Evolutionary conservation across 2,329 filamentous ascomycete species (phyloP).

Genomic region (Nemania diffusa): DNA sequence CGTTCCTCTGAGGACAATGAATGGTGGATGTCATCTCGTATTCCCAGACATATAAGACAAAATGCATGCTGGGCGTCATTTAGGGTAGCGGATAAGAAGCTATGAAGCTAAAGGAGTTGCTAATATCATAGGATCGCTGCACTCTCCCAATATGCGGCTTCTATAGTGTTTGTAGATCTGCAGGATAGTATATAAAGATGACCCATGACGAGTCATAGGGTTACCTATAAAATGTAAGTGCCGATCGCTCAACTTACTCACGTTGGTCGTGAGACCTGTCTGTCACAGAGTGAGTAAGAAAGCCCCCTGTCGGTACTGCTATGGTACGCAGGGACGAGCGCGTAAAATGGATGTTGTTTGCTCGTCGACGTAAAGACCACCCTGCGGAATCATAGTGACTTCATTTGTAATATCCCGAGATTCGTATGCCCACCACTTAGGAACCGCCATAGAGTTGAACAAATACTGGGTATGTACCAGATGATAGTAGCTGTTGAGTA

Average conservation of each 20-base stretch:
- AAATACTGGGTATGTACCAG: too few species aligned
- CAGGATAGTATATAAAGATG: background rate
- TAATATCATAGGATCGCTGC: background rate
- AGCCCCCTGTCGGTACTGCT: background rate
- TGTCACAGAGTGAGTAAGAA: conserved; percentile 8
- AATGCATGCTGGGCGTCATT: background rate
- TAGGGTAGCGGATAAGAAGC: background rate
- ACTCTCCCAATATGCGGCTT: background rate
- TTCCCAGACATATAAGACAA: background rate
- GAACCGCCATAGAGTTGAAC: too few species aligned
- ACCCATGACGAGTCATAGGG: background rate
- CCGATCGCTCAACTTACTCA: background rate
- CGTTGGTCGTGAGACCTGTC: conserved; percentile 2
- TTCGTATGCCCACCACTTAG: too few species aligned
- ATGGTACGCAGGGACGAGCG: background rate
- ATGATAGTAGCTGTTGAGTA: too few species aligned
- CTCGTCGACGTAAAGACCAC: too few species aligned
- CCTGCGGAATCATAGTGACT: too few species aligned
- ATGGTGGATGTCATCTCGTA: background rate
- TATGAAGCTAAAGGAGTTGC: background rate
- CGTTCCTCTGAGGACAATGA: background rate
- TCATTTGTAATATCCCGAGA: too few species aligned
- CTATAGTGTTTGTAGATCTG: background rate
- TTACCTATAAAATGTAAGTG: background rate
- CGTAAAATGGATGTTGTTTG: background rate